A percentile compares a stretch with the other conserved stretches of the same genome.
Conservation (phyloP, 805 yeast genomes). For the Komagataella kurtzmanii region DNA sequence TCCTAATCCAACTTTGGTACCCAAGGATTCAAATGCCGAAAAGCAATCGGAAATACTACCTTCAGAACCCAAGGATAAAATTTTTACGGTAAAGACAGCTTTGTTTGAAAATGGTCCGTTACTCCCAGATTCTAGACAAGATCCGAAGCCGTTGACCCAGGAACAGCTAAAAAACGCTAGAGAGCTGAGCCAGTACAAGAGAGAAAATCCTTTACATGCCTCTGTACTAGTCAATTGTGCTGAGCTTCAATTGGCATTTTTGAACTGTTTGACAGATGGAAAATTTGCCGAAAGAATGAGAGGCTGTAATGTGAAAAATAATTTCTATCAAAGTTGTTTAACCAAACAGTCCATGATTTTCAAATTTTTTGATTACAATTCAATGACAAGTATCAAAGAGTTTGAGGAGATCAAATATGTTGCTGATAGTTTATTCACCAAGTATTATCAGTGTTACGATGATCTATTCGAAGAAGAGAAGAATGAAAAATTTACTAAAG, state of each 20-base stretch:
- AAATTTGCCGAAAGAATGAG: constrained; percentile 2
- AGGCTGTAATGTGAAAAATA: constrained; percentile 10
- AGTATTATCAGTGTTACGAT: constrained; percentile 11
- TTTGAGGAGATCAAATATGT: constrained; percentile 13
- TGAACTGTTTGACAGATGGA: constrained; percentile 11
- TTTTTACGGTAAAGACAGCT: neutral
- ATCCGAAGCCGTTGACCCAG: constrained; percentile 3
- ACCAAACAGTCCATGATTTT: constrained; percentile 18
- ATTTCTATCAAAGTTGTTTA: constrained; percentile 17
- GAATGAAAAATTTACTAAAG: constrained; percentile 11
- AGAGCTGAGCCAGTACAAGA: constrained; percentile 14
- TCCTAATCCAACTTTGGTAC: constrained; percentile 4
- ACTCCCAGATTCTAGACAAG: neutral
- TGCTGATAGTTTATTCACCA: constrained; percentile 16
- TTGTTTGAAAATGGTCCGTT: neutral
- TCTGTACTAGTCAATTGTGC: constrained; percentile 19
- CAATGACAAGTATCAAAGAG: constrained; percentile 14
- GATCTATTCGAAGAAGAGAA: constrained; percentile 14
- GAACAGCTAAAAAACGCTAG: constrained; percentile 6
- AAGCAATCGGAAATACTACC: neutral
- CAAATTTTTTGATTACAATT: constrained; percentile 16
- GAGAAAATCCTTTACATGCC: constrained; percentile 14
- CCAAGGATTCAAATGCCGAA: neutral
- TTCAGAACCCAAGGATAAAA: neutral
- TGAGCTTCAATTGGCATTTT: constrained; percentile 15